Evolutionary conservation across 73 alveolate species (phyloP).

Genomic region (Paramecium tetraurelia): DNA sequence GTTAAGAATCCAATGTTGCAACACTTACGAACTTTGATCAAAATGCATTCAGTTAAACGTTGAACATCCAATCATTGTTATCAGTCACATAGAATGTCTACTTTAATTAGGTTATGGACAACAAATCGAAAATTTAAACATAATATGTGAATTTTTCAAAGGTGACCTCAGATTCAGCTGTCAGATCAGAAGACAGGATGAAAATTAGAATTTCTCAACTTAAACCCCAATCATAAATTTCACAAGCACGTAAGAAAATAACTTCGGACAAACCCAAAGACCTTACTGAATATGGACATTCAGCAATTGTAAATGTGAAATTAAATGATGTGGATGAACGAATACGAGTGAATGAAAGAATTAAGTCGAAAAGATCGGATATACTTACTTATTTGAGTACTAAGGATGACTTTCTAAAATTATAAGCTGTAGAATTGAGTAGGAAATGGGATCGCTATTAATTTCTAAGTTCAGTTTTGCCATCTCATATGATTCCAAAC

Average conservation of each 20-base stretch:
- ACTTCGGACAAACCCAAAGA: not conserved
- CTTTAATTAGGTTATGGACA: not conserved
- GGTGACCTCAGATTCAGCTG: not conserved
- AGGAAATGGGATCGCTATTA: not conserved
- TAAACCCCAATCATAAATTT: not conserved
- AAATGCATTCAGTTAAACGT: not conserved
- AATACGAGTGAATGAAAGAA: not conserved
- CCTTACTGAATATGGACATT: not conserved
- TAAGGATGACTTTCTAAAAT: not conserved
- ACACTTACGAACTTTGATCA: not conserved
- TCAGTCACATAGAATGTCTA: not conserved
- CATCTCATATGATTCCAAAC: constrained; percentile 11
- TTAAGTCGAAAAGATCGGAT: not conserved
- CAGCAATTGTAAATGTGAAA: not conserved
- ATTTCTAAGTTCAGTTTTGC: not conserved
- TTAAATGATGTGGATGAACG: not conserved
- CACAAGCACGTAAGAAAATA: not conserved
- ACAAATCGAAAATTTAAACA: not conserved
- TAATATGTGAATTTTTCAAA: not conserved
- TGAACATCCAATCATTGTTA: not conserved
- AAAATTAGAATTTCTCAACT: not conserved
- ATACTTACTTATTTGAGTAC: not conserved
- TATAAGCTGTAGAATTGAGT: not conserved
- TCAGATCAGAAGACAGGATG: not conserved
- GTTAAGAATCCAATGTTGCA: not conserved